These are phyloP conservation scores for Cotoneaster glaucophyllus DNA, from an alignment of 306 rosid genomes.

Conservation along the genomic window DNA sequence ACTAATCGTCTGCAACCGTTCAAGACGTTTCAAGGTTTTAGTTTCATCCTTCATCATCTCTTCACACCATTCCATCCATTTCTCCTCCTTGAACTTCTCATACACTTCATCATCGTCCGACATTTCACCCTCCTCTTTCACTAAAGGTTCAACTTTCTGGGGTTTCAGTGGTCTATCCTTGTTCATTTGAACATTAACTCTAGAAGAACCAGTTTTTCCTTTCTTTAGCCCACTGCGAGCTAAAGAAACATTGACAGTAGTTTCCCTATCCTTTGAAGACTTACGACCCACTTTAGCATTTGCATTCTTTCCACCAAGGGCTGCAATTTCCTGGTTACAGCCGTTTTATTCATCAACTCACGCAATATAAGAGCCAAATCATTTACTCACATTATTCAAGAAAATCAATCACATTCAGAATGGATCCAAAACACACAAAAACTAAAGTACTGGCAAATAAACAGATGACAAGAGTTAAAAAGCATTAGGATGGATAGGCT, in stretches of 20 bases:
- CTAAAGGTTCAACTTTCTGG: conserved; percentile 68
- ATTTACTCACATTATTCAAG: background rate
- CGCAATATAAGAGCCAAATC: background rate
- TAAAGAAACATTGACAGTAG: conserved; percentile 31
- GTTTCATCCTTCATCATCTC: conserved; percentile 85
- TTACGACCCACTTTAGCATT: conserved; percentile 65
- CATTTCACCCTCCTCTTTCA: conserved; percentile 99
- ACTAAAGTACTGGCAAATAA: background rate
- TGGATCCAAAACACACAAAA: background rate
- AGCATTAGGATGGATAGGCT: background rate
- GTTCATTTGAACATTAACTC: conserved; percentile 42
- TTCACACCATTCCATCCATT: conserved; percentile 99
- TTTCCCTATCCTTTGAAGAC: conserved; percentile 70
- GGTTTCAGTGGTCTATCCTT: conserved; percentile 55
- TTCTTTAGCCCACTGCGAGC: conserved; percentile 50
- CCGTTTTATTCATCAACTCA: conserved; percentile 12
- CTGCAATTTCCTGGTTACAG: conserved; percentile 64
- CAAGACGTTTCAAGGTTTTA: conserved; percentile 79
- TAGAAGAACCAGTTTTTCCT: conserved; percentile 54
- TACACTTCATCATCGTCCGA: conserved; percentile 91
- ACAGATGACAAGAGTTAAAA: background rate
- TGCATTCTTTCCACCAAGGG: conserved; percentile 63
- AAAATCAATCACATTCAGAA: background rate
- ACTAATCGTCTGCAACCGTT: conserved; percentile 84
- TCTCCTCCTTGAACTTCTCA: conserved; percentile 97